Base-by-base conservation (phyloP, 768 basidiomycete genomes). In the Mycena rebaudengoi region DNA sequence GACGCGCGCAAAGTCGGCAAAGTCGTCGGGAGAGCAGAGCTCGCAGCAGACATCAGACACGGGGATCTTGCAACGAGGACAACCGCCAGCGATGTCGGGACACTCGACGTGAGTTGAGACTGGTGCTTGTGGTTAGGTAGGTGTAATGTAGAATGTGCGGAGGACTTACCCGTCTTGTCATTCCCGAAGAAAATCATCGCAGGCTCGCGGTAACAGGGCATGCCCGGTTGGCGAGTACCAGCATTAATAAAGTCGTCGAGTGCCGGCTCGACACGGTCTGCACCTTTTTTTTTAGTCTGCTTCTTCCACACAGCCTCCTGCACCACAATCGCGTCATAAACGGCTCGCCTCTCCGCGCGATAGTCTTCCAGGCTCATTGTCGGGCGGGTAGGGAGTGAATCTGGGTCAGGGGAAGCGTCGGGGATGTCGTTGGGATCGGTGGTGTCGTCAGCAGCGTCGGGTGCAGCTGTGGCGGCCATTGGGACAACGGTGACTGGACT, bases 171-270 rank as follows among this genome's bases (percentile, higher is more conserved):
- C 2, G 50, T 60, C 23, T n/a, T 52, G 20, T 60, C 59, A 18
- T 52, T 60, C 7, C 50, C 59, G 35, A 60, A 60, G 11, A 41
- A 60, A 5, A 60, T 20, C 21, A 14, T 45, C 8, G n/a, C 26
- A 30, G 59, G 59, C 5, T 41, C 16, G n/a, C 59, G 59, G 25
- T 29, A 52, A 29, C 59, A 60, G 11, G 40, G 25, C 1, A 1
- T 7, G 12, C 35, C 41, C 3, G 53, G 53, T 21, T 55, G 53
- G 20, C 53, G 2, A 1, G 53, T 44, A 30, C 40, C 18, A 3
- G 53, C 53, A 25, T 55, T 55, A 18, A 55, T 41, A 2, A 55
- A 43, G 23, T 55, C 53, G 29, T 55, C 53, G 30, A 55, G 53
- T 3, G 41, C 53, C 29, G 53, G 53, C 41, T 55, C 53, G 14